Evolutionary conservation across 352 stramenopile species (phyloP), one percentile per base, ranked within the genome.

Genomic region (Thalassiosira livingstoniorum): DNA sequence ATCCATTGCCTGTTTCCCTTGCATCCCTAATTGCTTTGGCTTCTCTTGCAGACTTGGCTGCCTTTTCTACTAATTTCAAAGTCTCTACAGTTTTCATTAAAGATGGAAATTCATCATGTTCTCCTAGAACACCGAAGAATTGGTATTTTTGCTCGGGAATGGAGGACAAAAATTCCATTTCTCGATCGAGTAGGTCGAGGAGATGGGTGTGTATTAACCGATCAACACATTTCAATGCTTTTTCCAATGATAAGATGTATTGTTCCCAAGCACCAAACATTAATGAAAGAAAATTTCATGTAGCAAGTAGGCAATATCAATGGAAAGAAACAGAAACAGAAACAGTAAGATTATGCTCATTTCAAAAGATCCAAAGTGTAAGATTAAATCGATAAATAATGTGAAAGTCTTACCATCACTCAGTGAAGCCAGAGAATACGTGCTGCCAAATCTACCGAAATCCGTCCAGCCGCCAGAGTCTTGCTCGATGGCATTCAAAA

Each of bases 121-220:
- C 63, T 23, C 78, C 78, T n/a, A n/a, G n/a, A n/a, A n/a, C n/a
- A n/a, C n/a, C n/a, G 45, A 86, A 86, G 39, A 86, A 86, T 78
- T 78, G 78, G 51, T 75, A 27, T 35, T 80, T 64, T 51, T 80
- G 54, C 5, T 45, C 54, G 0, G 65, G 42, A 51, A 58, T 70
- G 29, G 51, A 75, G 21, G 73, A 82, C n/a, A 86, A 60, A 31
- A 81, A 81, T 78, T 86, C 78, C 65, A 86, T 86, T 57, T 86
- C 72, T 67, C 78, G 65, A 78, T 80, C 71, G 31, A 86, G 43
- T 7, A 86, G 54, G 25, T 81, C 72, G 51, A 86, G 61, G 7
- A 86, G 66, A 58, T 86, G 71, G 15, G 78, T 78, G 66, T 86
- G 78, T 18, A 86, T 75, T 15, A 86, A 72, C 31, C 78, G 34